Conservation (phyloP, 371 early-diverging fungal species). For the Homolaphlyctis polyrhiza region DNA sequence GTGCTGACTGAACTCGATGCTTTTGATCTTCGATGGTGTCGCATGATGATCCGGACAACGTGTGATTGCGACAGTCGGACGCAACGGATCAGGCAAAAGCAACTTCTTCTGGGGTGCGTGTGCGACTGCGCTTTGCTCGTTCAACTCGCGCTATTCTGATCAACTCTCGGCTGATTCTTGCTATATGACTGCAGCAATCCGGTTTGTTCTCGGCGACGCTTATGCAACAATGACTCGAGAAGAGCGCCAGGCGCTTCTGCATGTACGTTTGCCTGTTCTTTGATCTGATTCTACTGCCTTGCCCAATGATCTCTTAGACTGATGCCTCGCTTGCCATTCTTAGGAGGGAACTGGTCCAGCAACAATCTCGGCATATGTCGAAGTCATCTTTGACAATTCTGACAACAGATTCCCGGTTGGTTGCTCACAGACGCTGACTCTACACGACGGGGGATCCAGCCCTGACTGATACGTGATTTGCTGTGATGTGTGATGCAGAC, state of each 20-base stretch:
- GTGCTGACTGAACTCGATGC: no score
- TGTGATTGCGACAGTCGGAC: constrained; percentile 69
- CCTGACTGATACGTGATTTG: neutral
- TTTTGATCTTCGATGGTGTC: neutral
- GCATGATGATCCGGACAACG: neutral
- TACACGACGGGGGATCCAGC: neutral
- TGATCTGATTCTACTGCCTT: neutral
- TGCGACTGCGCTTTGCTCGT: neutral
- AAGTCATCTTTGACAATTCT: constrained; percentile 94
- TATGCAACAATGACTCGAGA: constrained; percentile 88
- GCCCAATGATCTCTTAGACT: neutral
- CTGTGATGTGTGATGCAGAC: constrained; percentile 44
- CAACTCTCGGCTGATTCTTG: neutral
- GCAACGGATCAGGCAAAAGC: constrained; percentile 99
- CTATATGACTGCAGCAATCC: constrained; percentile 66
- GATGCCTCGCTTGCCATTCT: neutral
- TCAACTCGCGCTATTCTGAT: neutral
- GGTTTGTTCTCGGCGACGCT: constrained; percentile 94
- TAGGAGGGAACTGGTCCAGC: constrained; percentile 91
- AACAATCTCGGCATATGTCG: constrained; percentile 95
- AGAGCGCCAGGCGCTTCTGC: constrained; percentile 89
- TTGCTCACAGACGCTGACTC: constrained; percentile 3
- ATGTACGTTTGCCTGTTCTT: constrained; percentile 49
- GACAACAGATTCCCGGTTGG: constrained; percentile 91
- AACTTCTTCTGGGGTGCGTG: constrained; percentile 87